Evolutionary conservation across 495 filamentous ascomycete species (phyloP).

Genomic region (Bryoglossum gracile): DNA sequence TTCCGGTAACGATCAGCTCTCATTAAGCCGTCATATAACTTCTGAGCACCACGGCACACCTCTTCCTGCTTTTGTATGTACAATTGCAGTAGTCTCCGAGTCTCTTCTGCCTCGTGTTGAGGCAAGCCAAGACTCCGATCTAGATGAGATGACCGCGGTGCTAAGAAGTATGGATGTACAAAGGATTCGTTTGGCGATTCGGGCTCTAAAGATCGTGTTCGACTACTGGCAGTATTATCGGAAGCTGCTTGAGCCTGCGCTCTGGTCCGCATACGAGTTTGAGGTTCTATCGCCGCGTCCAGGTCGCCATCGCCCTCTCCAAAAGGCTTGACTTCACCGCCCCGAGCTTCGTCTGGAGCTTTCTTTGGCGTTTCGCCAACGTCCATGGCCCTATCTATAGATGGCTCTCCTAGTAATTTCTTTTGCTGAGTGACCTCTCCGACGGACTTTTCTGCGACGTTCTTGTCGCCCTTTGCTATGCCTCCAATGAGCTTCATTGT

Average conservation of each 20-base stretch:
- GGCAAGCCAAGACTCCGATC: conserved; percentile 78
- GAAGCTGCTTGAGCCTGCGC: conserved; percentile 51
- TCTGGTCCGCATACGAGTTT: conserved; percentile 58
- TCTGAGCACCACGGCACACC: conserved; percentile 71
- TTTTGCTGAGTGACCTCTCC: no score
- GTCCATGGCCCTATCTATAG: conserved; percentile 6
- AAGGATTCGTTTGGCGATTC: conserved; percentile 42
- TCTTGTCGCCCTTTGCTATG: neutral
- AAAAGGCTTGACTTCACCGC: conserved; percentile 13
- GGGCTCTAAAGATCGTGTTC: conserved; percentile 37
- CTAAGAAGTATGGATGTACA: conserved; percentile 82
- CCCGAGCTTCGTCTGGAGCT: conserved; percentile 12
- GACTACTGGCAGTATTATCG: conserved; percentile 29
- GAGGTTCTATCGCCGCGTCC: conserved; percentile 21
- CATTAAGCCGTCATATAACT: conserved; percentile 67
- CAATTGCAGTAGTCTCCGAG: conserved; percentile 69
- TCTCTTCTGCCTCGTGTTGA: conserved; percentile 77
- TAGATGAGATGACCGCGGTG: conserved; percentile 58
- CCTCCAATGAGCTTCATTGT: neutral
- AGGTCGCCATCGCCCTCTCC: conserved; percentile 38
- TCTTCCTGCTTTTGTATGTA: conserved; percentile 97
- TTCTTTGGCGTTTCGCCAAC: neutral
- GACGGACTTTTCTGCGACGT: neutral
- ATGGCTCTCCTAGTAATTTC: no score
- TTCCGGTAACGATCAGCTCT: conserved; percentile 71